phyloP scores from a whole-genome alignment of 2,329 filamentous ascomycete genomes.

The Sporothrix inflata region DNA sequence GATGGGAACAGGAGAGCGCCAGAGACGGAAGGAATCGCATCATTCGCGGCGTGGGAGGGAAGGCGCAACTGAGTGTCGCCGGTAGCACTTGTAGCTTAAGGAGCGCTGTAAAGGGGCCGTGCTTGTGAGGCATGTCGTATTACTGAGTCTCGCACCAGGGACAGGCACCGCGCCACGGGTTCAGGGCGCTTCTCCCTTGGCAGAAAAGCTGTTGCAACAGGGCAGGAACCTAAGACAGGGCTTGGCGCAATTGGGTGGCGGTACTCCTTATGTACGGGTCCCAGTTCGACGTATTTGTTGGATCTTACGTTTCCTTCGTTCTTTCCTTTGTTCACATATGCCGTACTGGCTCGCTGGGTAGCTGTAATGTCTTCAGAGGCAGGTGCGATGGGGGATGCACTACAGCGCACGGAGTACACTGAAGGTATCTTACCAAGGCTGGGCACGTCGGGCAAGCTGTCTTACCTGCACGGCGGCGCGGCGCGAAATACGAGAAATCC shows the following conservation, averaged over 20 bases:
- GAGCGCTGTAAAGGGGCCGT: background rate
- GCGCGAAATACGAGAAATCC: constrained; percentile 21
- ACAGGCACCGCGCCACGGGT: background rate
- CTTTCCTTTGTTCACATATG: background rate
- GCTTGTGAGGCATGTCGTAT: background rate
- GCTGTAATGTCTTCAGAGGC: background rate
- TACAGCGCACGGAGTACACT: background rate
- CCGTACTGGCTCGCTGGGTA: background rate
- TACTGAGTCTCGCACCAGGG: background rate
- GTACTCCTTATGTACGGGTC: too few relatives aligned
- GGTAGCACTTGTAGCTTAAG: background rate
- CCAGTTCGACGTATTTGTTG: too few relatives aligned
- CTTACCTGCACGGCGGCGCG: background rate
- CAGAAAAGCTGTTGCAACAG: background rate
- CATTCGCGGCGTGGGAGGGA: background rate
- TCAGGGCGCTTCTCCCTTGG: background rate
- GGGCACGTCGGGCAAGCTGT: background rate
- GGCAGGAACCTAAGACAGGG: background rate
- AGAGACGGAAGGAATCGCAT: constrained; percentile 20
- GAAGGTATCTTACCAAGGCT: background rate
- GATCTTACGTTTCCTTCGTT: too few relatives aligned
- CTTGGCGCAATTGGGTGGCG: background rate
- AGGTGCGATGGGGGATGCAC: background rate
- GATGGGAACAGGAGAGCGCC: constrained; percentile 16
- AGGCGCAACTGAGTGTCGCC: background rate